Evolutionary conservation across 139 green algal species (phyloP).

Genomic region (Prasinococcaceae sp.): DNA sequence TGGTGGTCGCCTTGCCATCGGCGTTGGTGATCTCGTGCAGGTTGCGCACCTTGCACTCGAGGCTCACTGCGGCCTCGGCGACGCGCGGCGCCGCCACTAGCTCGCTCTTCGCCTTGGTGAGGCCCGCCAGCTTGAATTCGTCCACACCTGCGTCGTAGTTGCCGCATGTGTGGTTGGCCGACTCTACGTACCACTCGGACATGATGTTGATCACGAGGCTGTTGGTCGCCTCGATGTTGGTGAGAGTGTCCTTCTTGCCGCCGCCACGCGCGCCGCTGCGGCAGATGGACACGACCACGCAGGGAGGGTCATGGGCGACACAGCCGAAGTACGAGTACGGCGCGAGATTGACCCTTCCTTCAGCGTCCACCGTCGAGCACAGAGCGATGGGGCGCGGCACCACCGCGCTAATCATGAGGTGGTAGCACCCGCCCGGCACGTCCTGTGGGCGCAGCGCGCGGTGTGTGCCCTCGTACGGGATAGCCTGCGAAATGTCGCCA

Average conservation of each 20-base stretch:
- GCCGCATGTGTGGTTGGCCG: conserved; percentile 82
- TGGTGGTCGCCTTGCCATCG: conserved; percentile 29
- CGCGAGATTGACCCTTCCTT: conserved; percentile 36
- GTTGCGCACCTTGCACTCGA: conserved; percentile 69
- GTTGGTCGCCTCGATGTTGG: conserved; percentile 80
- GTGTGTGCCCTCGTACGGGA: not conserved
- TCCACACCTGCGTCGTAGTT: conserved; percentile 56
- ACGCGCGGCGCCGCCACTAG: conserved; percentile 65
- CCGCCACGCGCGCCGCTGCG: conserved; percentile 7
- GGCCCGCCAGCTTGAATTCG: conserved; percentile 56
- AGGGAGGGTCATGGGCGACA: conserved; percentile 59
- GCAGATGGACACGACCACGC: conserved; percentile 43
- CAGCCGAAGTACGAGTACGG: conserved; percentile 82
- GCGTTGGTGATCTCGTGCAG: conserved; percentile 38
- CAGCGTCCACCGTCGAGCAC: conserved; percentile 39
- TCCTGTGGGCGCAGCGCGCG: not conserved
- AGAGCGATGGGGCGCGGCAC: conserved; percentile 74
- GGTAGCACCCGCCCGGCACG: conserved; percentile 30
- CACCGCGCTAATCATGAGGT: conserved; percentile 61
- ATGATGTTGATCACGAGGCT: conserved; percentile 89
- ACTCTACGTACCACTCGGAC: conserved; percentile 87
- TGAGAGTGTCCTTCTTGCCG: conserved; percentile 45
- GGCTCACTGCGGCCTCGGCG: conserved; percentile 62
- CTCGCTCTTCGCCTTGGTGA: conserved; percentile 47
- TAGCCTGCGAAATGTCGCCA: not conserved